phyloP scores from a whole-genome alignment of 2,329 filamentous ascomycete species.

The Phoma sp. region DNA sequence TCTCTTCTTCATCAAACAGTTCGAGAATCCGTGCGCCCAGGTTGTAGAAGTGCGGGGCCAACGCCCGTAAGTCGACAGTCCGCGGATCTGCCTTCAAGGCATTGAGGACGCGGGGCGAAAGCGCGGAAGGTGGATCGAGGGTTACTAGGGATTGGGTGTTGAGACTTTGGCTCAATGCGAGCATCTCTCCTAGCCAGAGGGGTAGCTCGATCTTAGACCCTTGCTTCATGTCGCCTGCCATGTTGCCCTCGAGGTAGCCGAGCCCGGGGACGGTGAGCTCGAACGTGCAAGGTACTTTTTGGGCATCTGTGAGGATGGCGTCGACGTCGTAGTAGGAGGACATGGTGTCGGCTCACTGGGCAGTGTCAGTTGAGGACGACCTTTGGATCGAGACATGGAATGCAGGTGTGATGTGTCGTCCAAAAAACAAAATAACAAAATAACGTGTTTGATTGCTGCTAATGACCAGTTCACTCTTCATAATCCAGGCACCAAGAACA shows the following conservation, averaged over 20 bases:
- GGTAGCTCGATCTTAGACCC: conserved; percentile 84
- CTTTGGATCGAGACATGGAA: too few relatives aligned
- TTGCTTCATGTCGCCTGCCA: conserved; percentile 74
- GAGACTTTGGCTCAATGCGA: conserved; percentile 66
- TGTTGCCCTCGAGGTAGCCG: conserved; percentile 87
- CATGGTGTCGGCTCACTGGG: conserved; percentile 39
- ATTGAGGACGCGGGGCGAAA: conserved; percentile 82
- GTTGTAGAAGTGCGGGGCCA: conserved; percentile 87
- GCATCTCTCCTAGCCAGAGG: conserved; percentile 94
- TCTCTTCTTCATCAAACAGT: conserved; percentile 87
- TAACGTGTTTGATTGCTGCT: too few relatives aligned
- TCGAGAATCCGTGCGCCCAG: conserved; percentile 87
- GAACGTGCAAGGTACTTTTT: conserved; percentile 97
- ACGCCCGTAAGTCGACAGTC: conserved; percentile 81
- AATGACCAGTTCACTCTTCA: too few relatives aligned
- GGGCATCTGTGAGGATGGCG: conserved; percentile 83
- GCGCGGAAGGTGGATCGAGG: conserved; percentile 79
- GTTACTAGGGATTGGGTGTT: conserved; percentile 61
- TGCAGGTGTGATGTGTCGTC: too few relatives aligned
- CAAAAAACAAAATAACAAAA: too few relatives aligned
- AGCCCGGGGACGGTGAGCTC: conserved; percentile 87
- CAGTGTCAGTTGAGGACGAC: too few relatives aligned
- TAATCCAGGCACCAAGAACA: too few relatives aligned
- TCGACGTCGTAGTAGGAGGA: conserved; percentile 82
- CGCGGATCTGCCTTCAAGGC: conserved; percentile 90